These are phyloP conservation scores for Uronychia binucleata DNA, from an alignment of 73 alveolate species.

Conservation along the genomic window DNA sequence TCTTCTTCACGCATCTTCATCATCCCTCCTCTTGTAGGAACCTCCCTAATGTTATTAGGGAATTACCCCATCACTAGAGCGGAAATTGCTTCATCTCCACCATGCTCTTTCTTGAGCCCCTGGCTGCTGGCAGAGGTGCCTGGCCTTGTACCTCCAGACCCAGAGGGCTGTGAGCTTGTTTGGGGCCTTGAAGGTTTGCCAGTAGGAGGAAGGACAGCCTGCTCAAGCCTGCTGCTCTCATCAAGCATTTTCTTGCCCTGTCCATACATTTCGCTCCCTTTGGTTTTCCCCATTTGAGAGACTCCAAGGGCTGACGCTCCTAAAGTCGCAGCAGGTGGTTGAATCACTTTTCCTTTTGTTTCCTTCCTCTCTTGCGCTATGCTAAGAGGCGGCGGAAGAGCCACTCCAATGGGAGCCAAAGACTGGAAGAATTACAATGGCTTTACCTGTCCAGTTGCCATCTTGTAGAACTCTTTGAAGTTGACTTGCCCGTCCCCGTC, in stretches of 20 bases:
- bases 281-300: background rate
- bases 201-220: background rate
- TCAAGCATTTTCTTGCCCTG: background rate
- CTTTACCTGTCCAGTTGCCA: slow-evolving; percentile 71
- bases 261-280: background rate
- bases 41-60: background rate
- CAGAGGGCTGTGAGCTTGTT: too few species aligned
- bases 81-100: background rate
- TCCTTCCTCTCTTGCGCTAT: background rate
- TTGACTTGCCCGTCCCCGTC: slow-evolving; percentile 89
- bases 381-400: slow-evolving; percentile 68
- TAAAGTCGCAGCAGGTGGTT: too few species aligned
- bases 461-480: slow-evolving; percentile 81
- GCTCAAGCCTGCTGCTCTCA: background rate
- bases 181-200: too few species aligned
- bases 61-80: background rate
- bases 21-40: background rate
- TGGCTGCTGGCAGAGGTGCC: background rate
- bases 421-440: slow-evolving; percentile 7
- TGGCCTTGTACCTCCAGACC: background rate
- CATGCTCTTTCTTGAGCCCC: background rate
- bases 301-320: background rate
- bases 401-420: slow-evolving; percentile 78
- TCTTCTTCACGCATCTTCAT: background rate
- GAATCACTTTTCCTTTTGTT: slow-evolving; percentile 41